These are phyloP conservation scores for Arthrobotrys musiformis DNA, from an alignment of 2,329 filamentous ascomycete genomes.

Conservation along the genomic window DNA sequence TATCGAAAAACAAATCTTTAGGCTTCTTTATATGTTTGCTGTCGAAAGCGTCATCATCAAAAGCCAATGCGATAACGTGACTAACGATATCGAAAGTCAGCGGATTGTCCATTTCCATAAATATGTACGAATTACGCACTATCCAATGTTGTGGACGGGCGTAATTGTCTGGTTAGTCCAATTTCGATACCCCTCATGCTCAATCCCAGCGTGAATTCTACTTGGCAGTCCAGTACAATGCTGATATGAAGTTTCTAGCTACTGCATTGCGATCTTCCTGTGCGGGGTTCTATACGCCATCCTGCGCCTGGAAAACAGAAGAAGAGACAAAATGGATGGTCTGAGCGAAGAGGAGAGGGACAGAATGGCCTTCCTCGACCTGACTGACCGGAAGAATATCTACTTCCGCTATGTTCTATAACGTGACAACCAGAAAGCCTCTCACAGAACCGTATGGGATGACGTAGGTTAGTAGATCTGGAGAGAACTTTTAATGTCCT, in stretches of 20 bases:
- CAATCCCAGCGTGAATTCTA: not conserved
- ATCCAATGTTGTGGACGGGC: not conserved
- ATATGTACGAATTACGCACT: no score
- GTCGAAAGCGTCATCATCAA: slow-evolving; percentile 20
- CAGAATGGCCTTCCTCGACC: slow-evolving; percentile 4
- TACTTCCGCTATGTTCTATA: slow-evolving; percentile 1
- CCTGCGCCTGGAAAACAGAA: slow-evolving; percentile 1
- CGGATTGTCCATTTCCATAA: no score
- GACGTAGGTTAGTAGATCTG: no score
- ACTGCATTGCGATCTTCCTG: not conserved
- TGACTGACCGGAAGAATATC: slow-evolving; percentile 5
- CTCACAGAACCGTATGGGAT: no score
- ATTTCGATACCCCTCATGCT: not conserved
- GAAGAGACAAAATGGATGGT: not conserved
- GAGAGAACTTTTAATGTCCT: no score
- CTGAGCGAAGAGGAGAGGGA: not conserved
- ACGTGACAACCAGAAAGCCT: not conserved
- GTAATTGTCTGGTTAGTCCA: not conserved
- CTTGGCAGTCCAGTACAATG: not conserved
- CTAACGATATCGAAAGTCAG: no score
- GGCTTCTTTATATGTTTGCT: slow-evolving; percentile 13
- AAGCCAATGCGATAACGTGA: slow-evolving; percentile 19
- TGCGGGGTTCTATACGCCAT: not conserved
- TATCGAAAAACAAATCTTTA: slow-evolving; percentile 12
- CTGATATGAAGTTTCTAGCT: slow-evolving; percentile 1